Evolutionary conservation across 257 asterid genomes (phyloP), one percentile per base, ranked within the genome.

Genomic region (Scutellaria minor): DNA sequence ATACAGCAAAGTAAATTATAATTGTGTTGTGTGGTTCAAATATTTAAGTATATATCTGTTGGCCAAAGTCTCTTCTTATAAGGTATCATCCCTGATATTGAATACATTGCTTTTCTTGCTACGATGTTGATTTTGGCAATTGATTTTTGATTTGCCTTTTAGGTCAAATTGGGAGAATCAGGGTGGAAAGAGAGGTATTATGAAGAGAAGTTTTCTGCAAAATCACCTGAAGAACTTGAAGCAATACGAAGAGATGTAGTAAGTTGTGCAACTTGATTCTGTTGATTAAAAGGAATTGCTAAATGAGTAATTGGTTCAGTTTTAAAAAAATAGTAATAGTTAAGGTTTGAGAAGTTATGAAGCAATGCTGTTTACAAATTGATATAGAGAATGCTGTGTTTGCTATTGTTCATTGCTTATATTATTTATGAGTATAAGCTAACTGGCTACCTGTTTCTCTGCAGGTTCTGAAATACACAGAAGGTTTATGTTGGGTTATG

Each of bases 401-500:
- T 65, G 68, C 68, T 20, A 31, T 31, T 31, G 37, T 31, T 66
- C 66, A 56, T 57, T 68, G 64, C 15, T 47, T 31, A 40, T 65
- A 7, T 27, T 24, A 63, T 60, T 13, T 18, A 15, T 20, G 27
- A 5, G 15, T 70, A 46, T 68, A 73, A 58, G 68, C 59, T 70
- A 27, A 45, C 66, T 59, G 46, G 65, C 31, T 40, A 11, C 60
- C 76, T 74, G 60, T 58, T 80, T 45, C 77, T 35, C 55, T 66
- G 64, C 87, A 94, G 99, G 99, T 88, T 71, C 74, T 78, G 73
- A 94, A 83, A 82, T 94, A 94, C 83, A 83, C 90, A 4, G 98
- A 94, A 85, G 99, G 99, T 52, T 63, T 94, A 75, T 94, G 99
- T 76, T 91, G 99, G 99, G 99, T 94, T 74, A 89, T 94, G 98